Percentiles rank a stretch among this genome's conserved stretches.
These are phyloP conservation scores for Phytophthora cactorum DNA, from an alignment of 352 stramenopile genomes.

Conservation along the genomic window DNA sequence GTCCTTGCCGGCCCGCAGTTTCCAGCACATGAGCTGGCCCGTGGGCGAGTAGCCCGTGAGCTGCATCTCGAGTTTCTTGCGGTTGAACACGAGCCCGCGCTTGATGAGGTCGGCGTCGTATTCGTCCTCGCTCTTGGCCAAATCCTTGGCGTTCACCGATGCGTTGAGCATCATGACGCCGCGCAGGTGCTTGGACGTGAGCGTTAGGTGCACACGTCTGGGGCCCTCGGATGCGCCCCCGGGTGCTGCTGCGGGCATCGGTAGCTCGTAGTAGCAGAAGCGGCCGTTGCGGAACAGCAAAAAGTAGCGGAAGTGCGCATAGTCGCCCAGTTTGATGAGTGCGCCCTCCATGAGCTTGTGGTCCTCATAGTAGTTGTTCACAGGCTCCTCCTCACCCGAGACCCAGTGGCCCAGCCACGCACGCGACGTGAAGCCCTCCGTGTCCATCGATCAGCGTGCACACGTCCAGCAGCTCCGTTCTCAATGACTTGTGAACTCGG, in stretches of 20 bases:
- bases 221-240: slow-evolving; percentile 26
- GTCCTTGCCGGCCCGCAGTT: slow-evolving; percentile 75
- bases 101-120: slow-evolving; percentile 73
- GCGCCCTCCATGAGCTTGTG: slow-evolving; percentile 88
- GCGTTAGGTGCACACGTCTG: slow-evolving; percentile 68
- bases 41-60: slow-evolving; percentile 81
- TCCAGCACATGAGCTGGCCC: slow-evolving; percentile 81
- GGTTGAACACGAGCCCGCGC: slow-evolving; percentile 79
- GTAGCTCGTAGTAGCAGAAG: slow-evolving; percentile 90
- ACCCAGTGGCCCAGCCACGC: slow-evolving; percentile 69
- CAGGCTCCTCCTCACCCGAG: slow-evolving; percentile 57
- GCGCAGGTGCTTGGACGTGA: slow-evolving; percentile 78
- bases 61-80: slow-evolving; percentile 84
- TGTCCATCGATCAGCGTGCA: slow-evolving; percentile 35
- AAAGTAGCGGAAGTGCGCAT: slow-evolving; percentile 89
- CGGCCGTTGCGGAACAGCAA: slow-evolving; percentile 81
- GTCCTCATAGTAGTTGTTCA: slow-evolving; percentile 85
- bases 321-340: slow-evolving; percentile 88
- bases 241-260: slow-evolving; percentile 53
- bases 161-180: slow-evolving; percentile 88
- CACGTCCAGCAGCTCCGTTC: background rate
- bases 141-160: slow-evolving; percentile 72
- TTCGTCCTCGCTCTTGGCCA: slow-evolving; percentile 72
- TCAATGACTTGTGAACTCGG: slow-evolving; percentile 2
- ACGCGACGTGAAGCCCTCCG: slow-evolving; percentile 47